Evolutionary conservation across 1,139 yeast genomes (phyloP).

Genomic region (Petasospora fabianii): DNA sequence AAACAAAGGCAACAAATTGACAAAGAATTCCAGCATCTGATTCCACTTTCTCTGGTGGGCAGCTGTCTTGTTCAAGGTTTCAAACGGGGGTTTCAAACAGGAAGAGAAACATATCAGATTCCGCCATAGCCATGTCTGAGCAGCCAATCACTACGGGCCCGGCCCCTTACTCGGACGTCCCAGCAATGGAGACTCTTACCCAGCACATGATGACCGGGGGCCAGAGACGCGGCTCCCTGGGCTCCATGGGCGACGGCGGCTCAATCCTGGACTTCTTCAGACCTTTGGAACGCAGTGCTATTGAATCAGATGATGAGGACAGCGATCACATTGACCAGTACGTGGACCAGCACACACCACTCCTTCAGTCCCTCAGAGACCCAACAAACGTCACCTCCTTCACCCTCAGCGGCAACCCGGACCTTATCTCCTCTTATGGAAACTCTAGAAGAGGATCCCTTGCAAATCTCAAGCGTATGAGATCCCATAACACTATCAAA

Average conservation of each 20-base stretch:
- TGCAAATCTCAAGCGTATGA: constrained; percentile 22
- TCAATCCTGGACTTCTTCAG: constrained; percentile 25
- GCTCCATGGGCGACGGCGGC: constrained; percentile 17
- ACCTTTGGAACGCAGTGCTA: constrained; percentile 10
- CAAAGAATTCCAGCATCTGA: too few species aligned
- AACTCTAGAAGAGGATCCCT: constrained; percentile 20
- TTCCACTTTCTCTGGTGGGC: too few species aligned
- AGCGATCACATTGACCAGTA: constrained; percentile 15
- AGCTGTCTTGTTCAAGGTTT: too few species aligned
- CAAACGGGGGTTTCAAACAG: too few species aligned
- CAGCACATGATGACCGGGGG: constrained; percentile 20
- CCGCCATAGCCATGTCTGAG: too few species aligned
- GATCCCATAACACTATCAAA: constrained; percentile 24
- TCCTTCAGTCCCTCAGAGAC: constrained; percentile 18
- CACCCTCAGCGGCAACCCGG: constrained; percentile 8
- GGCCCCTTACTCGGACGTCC: constrained; percentile 23
- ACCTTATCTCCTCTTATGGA: constrained; percentile 18
- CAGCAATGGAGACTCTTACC: constrained; percentile 20
- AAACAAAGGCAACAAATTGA: too few species aligned
- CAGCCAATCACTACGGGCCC: constrained; percentile 21
- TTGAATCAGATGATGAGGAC: constrained; percentile 9
- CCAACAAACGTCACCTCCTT: constrained; percentile 12
- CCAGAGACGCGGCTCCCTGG: constrained; percentile 20
- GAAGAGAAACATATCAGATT: too few species aligned
- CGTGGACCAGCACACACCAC: constrained; percentile 20